Evolutionary conservation across 352 stramenopile genomes (phyloP).

Genomic region (Phytophthora syringae): DNA sequence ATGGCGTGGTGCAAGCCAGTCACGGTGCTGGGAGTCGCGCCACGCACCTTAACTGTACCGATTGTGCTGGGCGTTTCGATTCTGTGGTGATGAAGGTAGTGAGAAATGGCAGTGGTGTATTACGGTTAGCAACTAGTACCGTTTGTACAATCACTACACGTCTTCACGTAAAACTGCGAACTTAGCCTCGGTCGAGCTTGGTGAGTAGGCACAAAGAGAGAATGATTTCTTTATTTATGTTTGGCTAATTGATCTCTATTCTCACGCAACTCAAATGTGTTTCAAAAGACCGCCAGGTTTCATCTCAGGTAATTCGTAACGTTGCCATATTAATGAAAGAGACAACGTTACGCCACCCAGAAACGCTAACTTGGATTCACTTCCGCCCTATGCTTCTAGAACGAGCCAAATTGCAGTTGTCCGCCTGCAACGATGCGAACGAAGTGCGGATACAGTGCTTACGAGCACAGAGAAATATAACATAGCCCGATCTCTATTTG

Average conservation of each 20-base stretch:
- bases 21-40: neutral
- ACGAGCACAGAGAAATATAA: neutral
- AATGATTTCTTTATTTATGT: too few relatives aligned
- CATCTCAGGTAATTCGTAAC: constrained; percentile 9
- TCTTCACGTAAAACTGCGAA: neutral
- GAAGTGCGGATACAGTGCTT: neutral
- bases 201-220: neutral
- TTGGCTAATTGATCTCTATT: neutral
- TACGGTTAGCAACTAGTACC: constrained; percentile 3
- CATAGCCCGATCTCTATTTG: neutral
- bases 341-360: neutral
- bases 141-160: constrained; percentile 5
- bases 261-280: neutral
- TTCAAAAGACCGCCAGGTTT: neutral
- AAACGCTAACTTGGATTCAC: too few relatives aligned
- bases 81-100: neutral
- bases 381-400: too few relatives aligned
- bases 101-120: neutral
- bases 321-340: neutral
- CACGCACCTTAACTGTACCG: neutral
- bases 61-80: constrained; percentile 4
- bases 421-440: neutral
- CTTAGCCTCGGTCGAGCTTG: neutral
- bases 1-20: constrained; percentile 7
- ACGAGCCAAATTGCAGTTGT: neutral